Conservation (phyloP, 148 eudicot genomes). For the Rhododendron simsii region DNA sequence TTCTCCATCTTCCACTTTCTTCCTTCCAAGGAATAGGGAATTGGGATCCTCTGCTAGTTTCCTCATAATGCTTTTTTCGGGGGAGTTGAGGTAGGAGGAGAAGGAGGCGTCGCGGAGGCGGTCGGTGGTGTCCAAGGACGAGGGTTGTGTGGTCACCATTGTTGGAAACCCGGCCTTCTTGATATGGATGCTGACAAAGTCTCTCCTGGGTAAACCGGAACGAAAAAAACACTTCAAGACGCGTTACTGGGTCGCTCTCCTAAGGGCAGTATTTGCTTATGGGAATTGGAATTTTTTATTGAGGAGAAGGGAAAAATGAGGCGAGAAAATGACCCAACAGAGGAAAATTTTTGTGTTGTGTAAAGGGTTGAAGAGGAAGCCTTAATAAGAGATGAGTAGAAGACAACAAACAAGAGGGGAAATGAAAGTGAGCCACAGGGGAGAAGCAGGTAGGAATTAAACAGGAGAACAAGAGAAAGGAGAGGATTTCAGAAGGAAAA, state of each 20-base stretch:
- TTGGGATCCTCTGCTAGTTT: slow-evolving; percentile 24
- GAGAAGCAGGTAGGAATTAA: not conserved
- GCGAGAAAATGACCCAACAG: not conserved
- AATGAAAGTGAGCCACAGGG: not conserved
- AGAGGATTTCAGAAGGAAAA: not conserved
- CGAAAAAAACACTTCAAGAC: too few relatives aligned
- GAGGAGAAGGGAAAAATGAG: not conserved
- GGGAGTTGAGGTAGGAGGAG: slow-evolving; percentile 45
- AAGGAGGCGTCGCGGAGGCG: slow-evolving; percentile 41
- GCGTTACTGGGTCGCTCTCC: too few relatives aligned
- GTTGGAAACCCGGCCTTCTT: not conserved
- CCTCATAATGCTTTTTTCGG: slow-evolving; percentile 34
- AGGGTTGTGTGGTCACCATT: slow-evolving; percentile 31
- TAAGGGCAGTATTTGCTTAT: slow-evolving; percentile 3
- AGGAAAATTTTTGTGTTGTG: not conserved
- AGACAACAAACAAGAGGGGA: not conserved
- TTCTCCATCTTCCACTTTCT: slow-evolving; percentile 42
- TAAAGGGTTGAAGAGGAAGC: not conserved
- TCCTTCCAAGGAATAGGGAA: slow-evolving; percentile 12
- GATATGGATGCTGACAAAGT: too few relatives aligned
- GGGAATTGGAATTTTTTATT: not conserved
- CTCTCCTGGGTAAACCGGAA: too few relatives aligned
- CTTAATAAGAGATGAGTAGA: not conserved
- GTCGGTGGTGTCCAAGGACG: not conserved
- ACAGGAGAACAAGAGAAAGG: not conserved